Evolutionary conservation across 2,329 filamentous ascomycete species (phyloP).

Genomic region (Cercospora janseana): DNA sequence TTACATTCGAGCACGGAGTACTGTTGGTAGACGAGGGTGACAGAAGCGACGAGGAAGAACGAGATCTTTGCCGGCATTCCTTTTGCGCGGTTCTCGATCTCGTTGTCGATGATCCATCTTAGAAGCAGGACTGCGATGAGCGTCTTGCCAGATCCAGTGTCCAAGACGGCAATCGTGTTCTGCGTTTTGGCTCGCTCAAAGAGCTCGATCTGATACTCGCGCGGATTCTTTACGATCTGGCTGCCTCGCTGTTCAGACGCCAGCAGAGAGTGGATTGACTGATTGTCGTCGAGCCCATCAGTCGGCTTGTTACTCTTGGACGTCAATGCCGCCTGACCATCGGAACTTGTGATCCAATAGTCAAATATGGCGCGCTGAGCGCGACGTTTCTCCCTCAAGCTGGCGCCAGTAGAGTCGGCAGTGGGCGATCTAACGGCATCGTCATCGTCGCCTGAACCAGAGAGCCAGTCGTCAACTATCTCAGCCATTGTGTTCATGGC

Average conservation of each 20-base stretch:
- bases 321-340: conserved; percentile 44
- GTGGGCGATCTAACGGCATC: conserved; percentile 11
- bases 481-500: no score
- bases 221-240: conserved; percentile 69
- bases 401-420: conserved; percentile 27
- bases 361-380: conserved; percentile 46
- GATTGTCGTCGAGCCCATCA: conserved; percentile 45
- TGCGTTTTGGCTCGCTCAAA: conserved; percentile 80
- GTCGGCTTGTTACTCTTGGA: conserved; percentile 36
- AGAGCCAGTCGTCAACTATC: conserved; percentile 14
- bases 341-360: conserved; percentile 44
- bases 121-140: conserved; percentile 89
- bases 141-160: conserved; percentile 95
- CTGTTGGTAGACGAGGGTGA: conserved; percentile 88
- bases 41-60: conserved; percentile 85
- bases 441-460: conserved; percentile 29
- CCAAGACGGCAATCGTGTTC: conserved; percentile 90
- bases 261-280: conserved; percentile 55
- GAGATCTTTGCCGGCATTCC: conserved; percentile 65
- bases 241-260: conserved; percentile 50
- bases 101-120: conserved; percentile 70
- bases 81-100: conserved; percentile 65
- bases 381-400: conserved; percentile 39
- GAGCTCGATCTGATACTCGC: conserved; percentile 89
- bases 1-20: conserved; percentile 77